Evolutionary conservation across 345 rosid species (phyloP), one percentile per base, ranked within the genome.

Genomic region (Citrus medica): DNA sequence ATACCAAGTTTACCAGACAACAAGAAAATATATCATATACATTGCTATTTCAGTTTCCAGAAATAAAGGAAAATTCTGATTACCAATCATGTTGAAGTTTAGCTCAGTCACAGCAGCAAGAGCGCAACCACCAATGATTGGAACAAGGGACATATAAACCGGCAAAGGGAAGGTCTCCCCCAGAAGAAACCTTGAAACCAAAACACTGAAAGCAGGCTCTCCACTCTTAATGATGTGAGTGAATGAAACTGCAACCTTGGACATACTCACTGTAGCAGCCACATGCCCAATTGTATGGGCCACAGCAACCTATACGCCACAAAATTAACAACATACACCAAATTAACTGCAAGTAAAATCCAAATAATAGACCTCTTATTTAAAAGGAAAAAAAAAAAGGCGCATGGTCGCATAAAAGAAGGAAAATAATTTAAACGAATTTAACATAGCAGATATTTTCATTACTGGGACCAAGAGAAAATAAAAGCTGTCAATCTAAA

Each of bases 221-320:
- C 97, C 99, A 82, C 99, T 96, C 89, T 96, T 96, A 83, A 96
- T 94, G 80, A 96, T 94, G 79, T 96, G 99, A 28, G 99, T 96
- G 87, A 96, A 96, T 4, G 99, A 96, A 61, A 96, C 98, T n/a
- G 99, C 99, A 80, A 96, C 99, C 87, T 96, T 96, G 27, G 99
- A 96, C 98, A 96, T 96, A 74, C 99, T 96, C 84, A 96, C 99
- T 0, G 99, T 96, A 60, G 98, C 99, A 37, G 99, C 99, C 69
- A 96, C 99, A 85, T 96, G 99, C 81, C 98, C 99, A 76, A 96
- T 94, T 71, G 99, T 92, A 69, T 96, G 99, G 24, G 99, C 99
- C 86, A 96, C 95, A 59, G 98, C 99, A 87, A 96, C 99, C 99
- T 96, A 66, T 13, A 53, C 2, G 65, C 80, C 65, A 72, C 71